phyloP scores from a whole-genome alignment of 129 eudicot species.

The Gnaphalium uliginosum region DNA sequence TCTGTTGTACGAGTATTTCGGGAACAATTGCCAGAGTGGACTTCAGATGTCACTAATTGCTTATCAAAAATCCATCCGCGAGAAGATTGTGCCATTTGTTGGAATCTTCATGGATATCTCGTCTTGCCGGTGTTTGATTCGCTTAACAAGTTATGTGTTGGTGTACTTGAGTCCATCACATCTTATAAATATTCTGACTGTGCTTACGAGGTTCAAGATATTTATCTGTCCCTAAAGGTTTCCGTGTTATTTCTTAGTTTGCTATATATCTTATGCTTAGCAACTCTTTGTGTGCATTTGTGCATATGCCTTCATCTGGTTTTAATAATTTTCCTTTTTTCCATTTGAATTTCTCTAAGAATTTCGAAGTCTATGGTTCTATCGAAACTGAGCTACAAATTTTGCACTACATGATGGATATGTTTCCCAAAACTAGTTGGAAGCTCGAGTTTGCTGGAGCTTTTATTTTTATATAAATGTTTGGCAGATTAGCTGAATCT shows the following conservation, averaged over 20 bases:
- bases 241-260: background rate
- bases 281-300: background rate
- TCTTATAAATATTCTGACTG: slow-evolving; percentile 5
- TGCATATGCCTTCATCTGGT: background rate
- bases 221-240: slow-evolving; percentile 12
- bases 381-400: too few species aligned
- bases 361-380: too few species aligned
- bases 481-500: too few species aligned
- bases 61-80: background rate
- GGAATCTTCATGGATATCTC: slow-evolving; percentile 20
- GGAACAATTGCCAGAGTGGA: slow-evolving; percentile 17
- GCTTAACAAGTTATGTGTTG: slow-evolving; percentile 3
- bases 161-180: slow-evolving; percentile 19
- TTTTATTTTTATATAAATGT: too few species aligned
- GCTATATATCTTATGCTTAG: background rate
- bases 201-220: slow-evolving; percentile 18
- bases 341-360: too few species aligned
- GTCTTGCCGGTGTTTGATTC: slow-evolving; percentile 23
- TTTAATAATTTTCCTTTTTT: background rate
- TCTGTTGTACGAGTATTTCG: slow-evolving; percentile 10
- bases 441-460: too few species aligned
- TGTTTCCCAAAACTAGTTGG: too few species aligned
- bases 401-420: too few species aligned
- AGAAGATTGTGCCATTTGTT: slow-evolving; percentile 1
- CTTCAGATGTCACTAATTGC: slow-evolving; percentile 6